Base-by-base conservation (phyloP, 805 yeast genomes). In the Candida sithepensis region DNA sequence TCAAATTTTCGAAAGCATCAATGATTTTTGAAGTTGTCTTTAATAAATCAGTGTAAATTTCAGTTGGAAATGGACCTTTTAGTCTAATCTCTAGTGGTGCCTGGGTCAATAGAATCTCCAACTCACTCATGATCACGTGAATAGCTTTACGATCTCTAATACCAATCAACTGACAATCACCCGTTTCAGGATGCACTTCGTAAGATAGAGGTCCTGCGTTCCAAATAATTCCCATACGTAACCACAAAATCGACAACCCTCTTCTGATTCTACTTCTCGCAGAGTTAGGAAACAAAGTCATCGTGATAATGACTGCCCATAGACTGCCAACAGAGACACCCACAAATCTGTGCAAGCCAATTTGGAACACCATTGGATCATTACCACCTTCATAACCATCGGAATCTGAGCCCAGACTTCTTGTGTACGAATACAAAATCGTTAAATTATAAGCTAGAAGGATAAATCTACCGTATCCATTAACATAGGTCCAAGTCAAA, bases 201-300 rank as follows among this genome's bases (percentile, higher is more conserved):
- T 69, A 75, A 16, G 73, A 76, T 51, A 88, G 66, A 1, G 91
- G 89, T 53, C 86, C 92, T 42, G 82, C 70, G 54, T 83, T 84
- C 96, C 95, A 88, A 8, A 82, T 74, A 20, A 88, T 74, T 1
- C 96, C 96, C 75, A 88, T 74, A 39, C 90, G 70, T 37, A 88
- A 68, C 96, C 96, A 88, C 20, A 87, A 69, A 2, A 82, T 67
- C 0, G 88, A 78, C 20, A 88, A 60, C 0, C 88, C 88, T 23
- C 73, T 71, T 49, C 86, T 80, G 49, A 88, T 67, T 42, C 89
- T 69, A 13, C 79, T 71, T 41, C 96, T 71, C 0, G 96, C 96
- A 58, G 88, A 82, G 59, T 81, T 82, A 3, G 96, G 96, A 44
- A 85, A 71, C 44, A 87, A 73, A 1, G 79, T 69, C 32, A 82